phyloP scores from a whole-genome alignment of 768 basidiomycete species.

The Jaapia argillacea region DNA sequence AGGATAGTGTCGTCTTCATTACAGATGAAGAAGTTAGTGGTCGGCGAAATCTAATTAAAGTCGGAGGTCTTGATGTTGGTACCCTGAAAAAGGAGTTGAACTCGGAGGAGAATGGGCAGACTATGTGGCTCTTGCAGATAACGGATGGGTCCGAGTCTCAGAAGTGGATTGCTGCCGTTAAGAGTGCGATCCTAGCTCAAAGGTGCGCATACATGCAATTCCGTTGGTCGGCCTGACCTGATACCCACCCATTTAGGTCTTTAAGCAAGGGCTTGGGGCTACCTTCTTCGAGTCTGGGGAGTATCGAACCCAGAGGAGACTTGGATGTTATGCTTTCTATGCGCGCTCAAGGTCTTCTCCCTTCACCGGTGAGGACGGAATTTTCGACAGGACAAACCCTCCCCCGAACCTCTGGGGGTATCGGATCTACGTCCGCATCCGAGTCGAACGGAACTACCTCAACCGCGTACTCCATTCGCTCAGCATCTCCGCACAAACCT shows the following conservation, averaged over 20 bases:
- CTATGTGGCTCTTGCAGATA: constrained; percentile 68
- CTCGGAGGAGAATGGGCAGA: constrained; percentile 37
- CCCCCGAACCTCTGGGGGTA: constrained; percentile 7
- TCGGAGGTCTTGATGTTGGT: constrained; percentile 55
- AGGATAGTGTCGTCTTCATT: constrained; percentile 67
- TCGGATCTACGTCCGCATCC: constrained; percentile 2
- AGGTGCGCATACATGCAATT: constrained; percentile 30
- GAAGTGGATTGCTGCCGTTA: constrained; percentile 69
- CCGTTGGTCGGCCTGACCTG: constrained; percentile 2
- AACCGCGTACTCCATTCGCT: constrained; percentile 15
- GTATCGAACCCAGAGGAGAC: constrained; percentile 63
- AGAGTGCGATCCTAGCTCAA: constrained; percentile 60
- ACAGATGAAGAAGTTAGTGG: constrained; percentile 44
- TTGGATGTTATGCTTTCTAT: constrained; percentile 81
- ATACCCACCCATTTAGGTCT: constrained; percentile 31
- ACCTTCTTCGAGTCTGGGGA: constrained; percentile 28
- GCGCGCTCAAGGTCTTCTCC: constrained; percentile 53
- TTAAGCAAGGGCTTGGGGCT: constrained; percentile 57
- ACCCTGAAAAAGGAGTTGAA: constrained; percentile 21
- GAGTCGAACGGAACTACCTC: constrained; percentile 20
- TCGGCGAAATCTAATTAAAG: constrained; percentile 46
- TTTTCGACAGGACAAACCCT: constrained; percentile 6
- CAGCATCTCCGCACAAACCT: constrained; percentile 7
- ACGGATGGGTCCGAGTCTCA: constrained; percentile 51
- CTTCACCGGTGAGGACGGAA: constrained; percentile 16